These are phyloP conservation scores for Thraustochytrium striatum DNA, from an alignment of 352 stramenopile species.

Conservation along the genomic window DNA sequence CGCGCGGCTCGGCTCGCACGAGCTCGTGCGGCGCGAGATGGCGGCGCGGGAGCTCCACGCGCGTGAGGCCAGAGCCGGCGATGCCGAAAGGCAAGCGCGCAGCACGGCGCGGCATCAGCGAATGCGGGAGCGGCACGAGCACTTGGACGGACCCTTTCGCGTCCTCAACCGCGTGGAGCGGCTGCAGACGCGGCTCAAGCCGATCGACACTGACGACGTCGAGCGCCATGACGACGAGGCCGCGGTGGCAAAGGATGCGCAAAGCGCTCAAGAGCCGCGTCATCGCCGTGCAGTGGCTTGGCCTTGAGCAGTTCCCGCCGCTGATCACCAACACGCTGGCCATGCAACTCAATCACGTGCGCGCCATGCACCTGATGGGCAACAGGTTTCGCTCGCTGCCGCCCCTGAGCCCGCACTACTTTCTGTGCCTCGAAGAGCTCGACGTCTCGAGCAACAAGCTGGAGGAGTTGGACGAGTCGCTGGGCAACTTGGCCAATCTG, in stretches of 20 bases:
- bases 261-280: not conserved
- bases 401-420: conserved; percentile 10
- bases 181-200: conserved; percentile 2
- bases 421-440: conserved; percentile 9
- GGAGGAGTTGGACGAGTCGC: not conserved
- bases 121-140: no score
- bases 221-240: not conserved
- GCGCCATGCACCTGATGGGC: conserved; percentile 36
- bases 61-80: no score
- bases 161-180: not conserved
- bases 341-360: not conserved
- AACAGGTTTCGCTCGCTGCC: conserved; percentile 25
- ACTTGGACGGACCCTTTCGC: conserved; percentile 25
- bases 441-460: conserved; percentile 32
- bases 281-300: conserved; percentile 30
- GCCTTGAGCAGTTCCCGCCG: not conserved
- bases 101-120: no score
- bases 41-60: no score
- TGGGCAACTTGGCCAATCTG: not conserved
- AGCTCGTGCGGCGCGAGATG: no score
- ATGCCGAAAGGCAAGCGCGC: no score
- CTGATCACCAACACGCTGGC: not conserved
- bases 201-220: not conserved
- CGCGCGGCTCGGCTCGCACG: no score
- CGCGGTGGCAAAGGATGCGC: not conserved